Conservation (phyloP, 208 protist species). For the Trypanosoma mega region DNA sequence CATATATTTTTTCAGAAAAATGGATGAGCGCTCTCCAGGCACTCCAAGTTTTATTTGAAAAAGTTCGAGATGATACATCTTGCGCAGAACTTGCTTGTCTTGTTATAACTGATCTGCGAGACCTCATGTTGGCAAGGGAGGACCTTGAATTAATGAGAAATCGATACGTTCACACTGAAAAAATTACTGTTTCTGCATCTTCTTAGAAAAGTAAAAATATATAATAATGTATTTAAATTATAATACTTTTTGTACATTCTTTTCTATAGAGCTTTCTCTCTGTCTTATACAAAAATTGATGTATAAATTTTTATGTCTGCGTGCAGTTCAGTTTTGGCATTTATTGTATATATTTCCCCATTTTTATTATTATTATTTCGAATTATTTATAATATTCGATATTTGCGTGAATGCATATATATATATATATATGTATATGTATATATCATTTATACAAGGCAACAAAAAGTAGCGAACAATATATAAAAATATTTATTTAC, state of each 20-base stretch:
- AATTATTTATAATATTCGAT: background rate
- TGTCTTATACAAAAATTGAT: too few relatives aligned
- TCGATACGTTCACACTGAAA: conserved; percentile 2
- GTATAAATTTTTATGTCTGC: too few relatives aligned
- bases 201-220: background rate
- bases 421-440: background rate
- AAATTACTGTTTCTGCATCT: conserved; percentile 6
- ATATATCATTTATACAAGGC: background rate
- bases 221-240: background rate
- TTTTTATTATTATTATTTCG: conserved; percentile 10
- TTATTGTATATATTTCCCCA: conserved; percentile 5
- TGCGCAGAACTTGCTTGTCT: conserved; percentile 40
- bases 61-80: conserved; percentile 32
- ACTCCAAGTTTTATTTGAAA: conserved; percentile 38
- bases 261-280: background rate
- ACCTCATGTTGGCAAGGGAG: conserved; percentile 44
- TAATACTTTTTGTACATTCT: background rate
- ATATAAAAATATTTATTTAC: too few relatives aligned
- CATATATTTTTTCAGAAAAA: conserved; percentile 37
- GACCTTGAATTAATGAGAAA: conserved; percentile 40
- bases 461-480: too few relatives aligned
- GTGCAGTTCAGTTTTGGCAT: too few relatives aligned
- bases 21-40: conserved; percentile 43
- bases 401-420: background rate
- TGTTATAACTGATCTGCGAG: conserved; percentile 46